Evolutionary conservation across 805 yeast genomes (phyloP), one percentile per base, ranked within the genome.

Genomic region (Pichia kluyveri): DNA sequence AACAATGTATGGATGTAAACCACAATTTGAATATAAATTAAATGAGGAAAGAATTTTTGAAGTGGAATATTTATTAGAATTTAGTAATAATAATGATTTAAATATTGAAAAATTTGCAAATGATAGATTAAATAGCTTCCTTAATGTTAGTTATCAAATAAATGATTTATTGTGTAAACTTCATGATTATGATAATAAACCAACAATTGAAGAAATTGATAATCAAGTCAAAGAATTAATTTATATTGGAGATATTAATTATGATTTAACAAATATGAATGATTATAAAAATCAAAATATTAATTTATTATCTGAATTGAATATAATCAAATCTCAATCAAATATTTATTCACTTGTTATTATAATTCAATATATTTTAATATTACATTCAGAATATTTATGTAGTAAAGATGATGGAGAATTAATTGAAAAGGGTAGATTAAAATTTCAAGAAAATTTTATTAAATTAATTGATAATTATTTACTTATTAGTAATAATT

Each of bases 201-300:
- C 69, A 1, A 48, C 55, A 3, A 45, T 62, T 15, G 17, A 43
- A 5, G 61, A 59, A n/a, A 49, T 67, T 19, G 53, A 58, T 39
- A 18, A 44, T 1, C 54, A 50, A 17, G 38, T 59, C 11, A 23
- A 40, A 10, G 28, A 45, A 10, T 26, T 63, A 6, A 52, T 51
- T 7, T 38, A 41, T 4, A 30, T 51, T 9, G 45, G 45, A 8
- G 42, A 39, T 9, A 42, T 41, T 5, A 34, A 40, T n/a, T 51
- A 46, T 41, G 34, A 38, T 26, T 15, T 23, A 9, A 11, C 28
- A 14, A 40, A 27, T 14, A 19, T 26, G 6, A 12, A 27, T 6
- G 30, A 19, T 11, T 54, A 53, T 38, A 18, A 44, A 14, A 19
- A 41, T 10, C 15, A 43, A 4, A 42, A 42, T 7, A 32, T 30